phyloP scores from a whole-genome alignment of 163 green algal genomes.

The Scenedesmus sp. region DNA sequence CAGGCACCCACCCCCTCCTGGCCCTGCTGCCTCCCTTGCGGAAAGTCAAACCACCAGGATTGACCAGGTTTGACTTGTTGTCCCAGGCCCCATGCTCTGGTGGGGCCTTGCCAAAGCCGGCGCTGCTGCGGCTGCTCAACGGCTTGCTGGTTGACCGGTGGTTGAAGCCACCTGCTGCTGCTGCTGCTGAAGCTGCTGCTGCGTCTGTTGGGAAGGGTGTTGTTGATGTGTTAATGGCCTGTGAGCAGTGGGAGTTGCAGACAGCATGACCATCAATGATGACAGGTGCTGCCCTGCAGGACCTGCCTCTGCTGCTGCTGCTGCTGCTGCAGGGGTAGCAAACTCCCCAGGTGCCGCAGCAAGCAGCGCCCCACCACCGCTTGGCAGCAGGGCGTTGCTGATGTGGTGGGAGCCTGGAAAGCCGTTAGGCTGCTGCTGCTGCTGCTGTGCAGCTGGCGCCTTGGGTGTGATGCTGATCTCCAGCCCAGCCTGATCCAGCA shows the following conservation, averaged over 20 bases:
- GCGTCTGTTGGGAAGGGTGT: not conserved
- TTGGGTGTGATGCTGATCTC: not conserved
- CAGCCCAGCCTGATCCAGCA: not conserved
- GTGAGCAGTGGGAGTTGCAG: not conserved
- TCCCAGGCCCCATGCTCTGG: not conserved
- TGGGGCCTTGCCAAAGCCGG: not conserved
- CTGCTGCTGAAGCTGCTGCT: not conserved
- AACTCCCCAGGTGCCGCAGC: too few species aligned
- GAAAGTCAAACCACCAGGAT: slow-evolving; percentile 30
- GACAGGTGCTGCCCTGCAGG: not conserved
- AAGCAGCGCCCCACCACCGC: not conserved
- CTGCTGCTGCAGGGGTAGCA: too few species aligned
- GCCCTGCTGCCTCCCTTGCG: not conserved
- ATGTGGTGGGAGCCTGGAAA: not conserved
- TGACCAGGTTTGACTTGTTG: not conserved
- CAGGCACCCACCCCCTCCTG: not conserved
- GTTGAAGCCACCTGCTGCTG: not conserved
- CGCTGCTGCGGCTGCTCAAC: not conserved
- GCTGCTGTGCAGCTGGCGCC: not conserved
- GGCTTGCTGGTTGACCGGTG: not conserved
- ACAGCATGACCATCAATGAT: not conserved
- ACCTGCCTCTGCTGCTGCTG: not conserved
- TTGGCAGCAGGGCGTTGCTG: not conserved
- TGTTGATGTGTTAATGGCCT: not conserved
- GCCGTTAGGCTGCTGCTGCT: not conserved